These are phyloP conservation scores for Myriosclerotinia curreyana DNA, from an alignment of 2,329 filamentous ascomycete genomes.

Conservation along the genomic window DNA sequence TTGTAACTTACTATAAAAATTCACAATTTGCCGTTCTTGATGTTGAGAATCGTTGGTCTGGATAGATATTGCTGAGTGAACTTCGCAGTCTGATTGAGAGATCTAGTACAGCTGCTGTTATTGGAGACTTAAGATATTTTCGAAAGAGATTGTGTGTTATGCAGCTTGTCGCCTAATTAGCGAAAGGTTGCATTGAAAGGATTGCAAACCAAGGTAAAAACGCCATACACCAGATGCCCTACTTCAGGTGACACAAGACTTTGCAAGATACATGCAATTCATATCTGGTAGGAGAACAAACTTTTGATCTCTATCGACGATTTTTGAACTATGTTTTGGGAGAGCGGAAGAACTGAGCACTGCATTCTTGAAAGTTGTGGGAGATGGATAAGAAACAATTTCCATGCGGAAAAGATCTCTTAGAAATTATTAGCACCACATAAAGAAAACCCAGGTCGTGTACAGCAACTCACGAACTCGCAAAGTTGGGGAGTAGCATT, in stretches of 20 bases:
- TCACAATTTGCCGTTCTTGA: not conserved
- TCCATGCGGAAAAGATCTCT: not conserved
- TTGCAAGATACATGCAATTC: too few species aligned
- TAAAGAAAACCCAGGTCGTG: not conserved
- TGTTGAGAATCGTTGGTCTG: not conserved
- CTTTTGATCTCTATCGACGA: too few species aligned
- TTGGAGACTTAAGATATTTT: not conserved
- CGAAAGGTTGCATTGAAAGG: not conserved
- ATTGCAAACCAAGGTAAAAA: not conserved
- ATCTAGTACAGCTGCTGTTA: not conserved
- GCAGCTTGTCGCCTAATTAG: not conserved
- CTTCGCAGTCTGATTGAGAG: not conserved
- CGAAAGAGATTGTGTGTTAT: not conserved
- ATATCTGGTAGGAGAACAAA: too few species aligned
- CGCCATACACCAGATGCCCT: too few species aligned
- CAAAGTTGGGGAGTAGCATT: not conserved
- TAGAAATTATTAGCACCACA: not conserved
- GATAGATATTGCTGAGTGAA: not conserved
- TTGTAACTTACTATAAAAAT: not conserved
- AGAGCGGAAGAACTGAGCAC: not conserved
- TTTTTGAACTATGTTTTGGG: not conserved
- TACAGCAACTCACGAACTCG: conserved; percentile 5
- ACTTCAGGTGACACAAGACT: too few species aligned
- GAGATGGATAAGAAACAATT: not conserved
- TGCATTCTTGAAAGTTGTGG: not conserved